Base-by-base conservation (phyloP, 2,329 filamentous ascomycete genomes). In the Macroventuria anomochaeta region DNA sequence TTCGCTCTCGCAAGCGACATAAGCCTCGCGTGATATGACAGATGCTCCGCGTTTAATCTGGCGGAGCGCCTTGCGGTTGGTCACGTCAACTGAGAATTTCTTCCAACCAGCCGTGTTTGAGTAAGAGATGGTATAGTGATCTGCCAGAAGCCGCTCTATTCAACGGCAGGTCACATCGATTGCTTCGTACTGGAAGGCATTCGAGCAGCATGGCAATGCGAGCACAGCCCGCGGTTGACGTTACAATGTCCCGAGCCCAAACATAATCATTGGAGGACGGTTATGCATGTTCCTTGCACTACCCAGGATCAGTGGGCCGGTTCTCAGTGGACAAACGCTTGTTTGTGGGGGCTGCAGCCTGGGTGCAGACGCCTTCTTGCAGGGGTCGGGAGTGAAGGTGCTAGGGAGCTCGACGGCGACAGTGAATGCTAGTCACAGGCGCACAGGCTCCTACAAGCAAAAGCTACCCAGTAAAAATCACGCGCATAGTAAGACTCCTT, bases 331-430 rank as follows among this genome's bases (percentile, higher is more conserved):
- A 46, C 29, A 43, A 64, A 59, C 50, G 61, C 52, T 62, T 60
- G 56, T 63, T 64, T 69, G 68, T 56, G 60, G 63, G 61, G 60
- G 31, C 38, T 20, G 36, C 38, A 44, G 32, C 42, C 58, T 63
- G 54, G 51, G 54, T 53, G 42, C 44, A 34, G 23, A 37, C 46
- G 36, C 39, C 18, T 40, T 15, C 5, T 43, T 41, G 41, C 52
- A 40, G 50, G 46, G 59, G 33, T 32, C 25, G 33, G 11, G 25
- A 18, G 51, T 51, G 46, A 37, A 46, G 46, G 41, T 40, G 31
- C 21, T 25, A 11, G n/a, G 25, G 21, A 7, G 31, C 38, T 41
- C 28, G 26, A 39, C 49, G 43, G 29, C 31, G 37, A 48, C 41
- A 48, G 58, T 63, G 54, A 63, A 62, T 44, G 36, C 34, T 53